Percentiles rank a stretch among this genome's conserved stretches.
These are phyloP conservation scores for Pseudocercospora fuligena DNA, from an alignment of 2,329 filamentous ascomycete species.

Conservation along the genomic window DNA sequence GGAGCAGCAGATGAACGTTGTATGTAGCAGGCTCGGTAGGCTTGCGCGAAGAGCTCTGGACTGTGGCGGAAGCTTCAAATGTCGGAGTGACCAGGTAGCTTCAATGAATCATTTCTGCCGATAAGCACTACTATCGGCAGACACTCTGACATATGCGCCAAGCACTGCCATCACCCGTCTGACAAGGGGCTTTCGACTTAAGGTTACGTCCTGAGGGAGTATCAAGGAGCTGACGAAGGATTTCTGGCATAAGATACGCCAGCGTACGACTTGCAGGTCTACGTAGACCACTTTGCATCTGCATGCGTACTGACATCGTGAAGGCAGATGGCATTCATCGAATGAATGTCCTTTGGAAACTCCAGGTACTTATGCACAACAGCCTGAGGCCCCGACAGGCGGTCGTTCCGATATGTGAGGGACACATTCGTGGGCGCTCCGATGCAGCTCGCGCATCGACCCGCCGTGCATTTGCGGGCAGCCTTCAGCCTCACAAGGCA, in stretches of 20 bases:
- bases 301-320: background rate
- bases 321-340: background rate
- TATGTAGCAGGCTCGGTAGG: too few relatives aligned
- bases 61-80: too few relatives aligned
- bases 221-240: background rate
- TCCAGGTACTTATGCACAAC: background rate
- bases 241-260: background rate
- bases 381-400: background rate
- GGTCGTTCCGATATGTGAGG: background rate
- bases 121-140: background rate
- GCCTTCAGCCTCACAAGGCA: background rate
- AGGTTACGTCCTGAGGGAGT: conserved; percentile 4
- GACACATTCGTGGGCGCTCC: background rate
- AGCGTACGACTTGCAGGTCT: background rate
- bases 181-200: background rate
- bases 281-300: background rate
- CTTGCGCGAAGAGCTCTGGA: too few relatives aligned
- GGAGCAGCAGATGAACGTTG: too few relatives aligned
- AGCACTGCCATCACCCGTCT: background rate
- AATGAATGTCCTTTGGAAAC: background rate
- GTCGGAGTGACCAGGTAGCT: too few relatives aligned
- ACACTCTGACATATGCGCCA: background rate
- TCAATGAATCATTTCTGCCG: background rate
- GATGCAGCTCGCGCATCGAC: background rate
- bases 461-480: background rate